Evolutionary conservation across 371 early-diverging fungal genomes (phyloP), one percentile per base, ranked within the genome.

Genomic region (Batrachochytrium dendrobatidis): DNA sequence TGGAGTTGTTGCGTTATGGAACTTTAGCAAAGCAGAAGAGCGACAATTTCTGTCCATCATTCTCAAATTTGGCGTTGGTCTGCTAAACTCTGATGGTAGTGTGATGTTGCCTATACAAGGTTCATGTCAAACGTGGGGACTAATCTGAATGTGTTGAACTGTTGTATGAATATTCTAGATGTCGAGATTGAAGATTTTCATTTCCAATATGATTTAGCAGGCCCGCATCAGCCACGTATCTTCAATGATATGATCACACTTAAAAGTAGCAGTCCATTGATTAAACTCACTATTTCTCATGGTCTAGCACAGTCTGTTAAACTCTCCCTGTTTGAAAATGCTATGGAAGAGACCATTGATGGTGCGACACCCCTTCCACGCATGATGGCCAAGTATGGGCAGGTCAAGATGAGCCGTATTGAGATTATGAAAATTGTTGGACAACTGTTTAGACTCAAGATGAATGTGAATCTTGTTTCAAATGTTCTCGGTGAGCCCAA

Each of bases 1-100:
- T 66, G 94, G 97, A 31, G 94, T 93, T 5, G 86, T 55, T 49
- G 94, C 93, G 4, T 83, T 93, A 44, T 97, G 97, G 97, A 92
- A 92, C 56, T 86, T 97, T 61, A 81, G 82, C 26, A 83, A 86
- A 45, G 78, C 77, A 28, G 90, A 93, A 60, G 97, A 95, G 69
- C 56, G 76, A 32, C 68, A 79, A 60, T 82, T 91, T 66, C 65
- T 95, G 54, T 72, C 72, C 6, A 15, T 58, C 7, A 61, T 61
- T 6, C 46, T 18, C 28, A 25, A 28, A 30, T 56, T n/a, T 17
- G 32, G 61, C 28, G 53, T 70, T 26, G 49, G 59, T 44, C 3
- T 22, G 2, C 12, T 49, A 12, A n/a, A 15, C 15, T 39, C 39
- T 39, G 39, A 39, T n/a, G 39, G 39, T 39, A n/a, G n/a, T 12